Evolutionary conservation across 345 rosid genomes (phyloP).

Genomic region (Mallotus nudiflorus): DNA sequence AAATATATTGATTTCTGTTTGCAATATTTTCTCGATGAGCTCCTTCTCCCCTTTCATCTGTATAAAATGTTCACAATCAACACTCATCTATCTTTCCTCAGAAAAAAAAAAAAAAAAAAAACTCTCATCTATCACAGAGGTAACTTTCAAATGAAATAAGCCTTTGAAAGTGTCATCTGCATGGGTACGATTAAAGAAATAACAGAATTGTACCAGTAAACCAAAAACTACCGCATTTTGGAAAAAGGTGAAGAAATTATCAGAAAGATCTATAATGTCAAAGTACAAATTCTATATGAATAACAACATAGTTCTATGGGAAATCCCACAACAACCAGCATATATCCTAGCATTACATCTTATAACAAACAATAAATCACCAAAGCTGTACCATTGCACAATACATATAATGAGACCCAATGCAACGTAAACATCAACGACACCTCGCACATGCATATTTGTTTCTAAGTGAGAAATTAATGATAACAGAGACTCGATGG

Average conservation of each 20-base stretch:
- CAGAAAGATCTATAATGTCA: neutral
- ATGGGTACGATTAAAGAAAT: neutral
- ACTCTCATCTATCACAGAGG: slow-evolving; percentile 4
- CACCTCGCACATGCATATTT: neutral
- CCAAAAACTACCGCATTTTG: neutral
- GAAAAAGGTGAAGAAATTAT: neutral
- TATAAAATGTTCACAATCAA: slow-evolving; percentile 2
- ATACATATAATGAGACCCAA: neutral
- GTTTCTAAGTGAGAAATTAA: neutral
- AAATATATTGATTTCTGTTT: slow-evolving; percentile 87
- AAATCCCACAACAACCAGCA: too few relatives aligned
- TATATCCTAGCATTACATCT: neutral
- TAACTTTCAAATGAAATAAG: neutral
- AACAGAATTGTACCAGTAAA: neutral
- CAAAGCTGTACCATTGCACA: neutral
- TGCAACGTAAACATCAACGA: neutral
- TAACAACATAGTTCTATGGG: neutral
- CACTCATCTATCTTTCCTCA: too few relatives aligned
- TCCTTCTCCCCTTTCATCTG: slow-evolving; percentile 99
- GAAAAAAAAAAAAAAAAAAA: too few relatives aligned
- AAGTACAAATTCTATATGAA: too few relatives aligned
- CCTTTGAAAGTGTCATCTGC: neutral
- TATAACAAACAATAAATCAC: neutral
- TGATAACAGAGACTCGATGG: neutral
- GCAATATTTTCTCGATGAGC: slow-evolving; percentile 79